Percentiles rank a stretch among this genome's conserved stretches.
phyloP scores from a whole-genome alignment of 2,329 filamentous ascomycete genomes.

The Ceratocystis ficicola region DNA sequence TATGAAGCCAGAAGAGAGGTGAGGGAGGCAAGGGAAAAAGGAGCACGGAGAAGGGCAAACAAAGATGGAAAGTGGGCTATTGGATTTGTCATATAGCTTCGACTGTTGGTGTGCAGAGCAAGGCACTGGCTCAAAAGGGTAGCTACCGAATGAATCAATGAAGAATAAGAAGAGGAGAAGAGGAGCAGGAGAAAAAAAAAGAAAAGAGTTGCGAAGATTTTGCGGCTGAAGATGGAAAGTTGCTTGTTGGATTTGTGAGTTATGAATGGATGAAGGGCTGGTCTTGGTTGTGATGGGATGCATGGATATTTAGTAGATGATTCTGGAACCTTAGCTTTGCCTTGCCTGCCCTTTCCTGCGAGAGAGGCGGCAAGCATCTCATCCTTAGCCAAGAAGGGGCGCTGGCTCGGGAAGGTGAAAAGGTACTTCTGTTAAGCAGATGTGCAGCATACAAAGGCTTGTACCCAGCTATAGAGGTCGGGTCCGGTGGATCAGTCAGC shows the following conservation, averaged over 20 bases:
- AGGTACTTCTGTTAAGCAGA: slow-evolving; percentile 1
- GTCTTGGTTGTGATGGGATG: background rate
- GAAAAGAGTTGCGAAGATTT: background rate
- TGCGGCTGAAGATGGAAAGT: background rate
- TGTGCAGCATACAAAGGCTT: background rate
- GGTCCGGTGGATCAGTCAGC: background rate
- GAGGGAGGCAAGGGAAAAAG: slow-evolving; percentile 1
- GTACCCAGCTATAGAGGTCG: background rate
- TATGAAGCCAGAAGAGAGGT: slow-evolving; percentile 3
- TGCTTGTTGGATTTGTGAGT: background rate
- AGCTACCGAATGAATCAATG: slow-evolving; percentile 1
- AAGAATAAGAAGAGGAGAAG: background rate
- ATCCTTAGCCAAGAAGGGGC: background rate
- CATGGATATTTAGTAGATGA: background rate
- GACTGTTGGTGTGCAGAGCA: background rate
- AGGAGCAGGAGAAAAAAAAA: background rate
- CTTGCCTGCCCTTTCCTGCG: background rate
- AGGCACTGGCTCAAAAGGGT: background rate
- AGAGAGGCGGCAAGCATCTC: background rate
- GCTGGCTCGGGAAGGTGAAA: no score
- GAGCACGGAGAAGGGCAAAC: background rate
- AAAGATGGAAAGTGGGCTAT: background rate
- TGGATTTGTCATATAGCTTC: background rate
- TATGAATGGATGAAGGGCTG: background rate
- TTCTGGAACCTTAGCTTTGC: slow-evolving; percentile 1